These are phyloP conservation scores for Erigeron canadensis DNA, from an alignment of 129 eudicot species.

Conservation along the genomic window DNA sequence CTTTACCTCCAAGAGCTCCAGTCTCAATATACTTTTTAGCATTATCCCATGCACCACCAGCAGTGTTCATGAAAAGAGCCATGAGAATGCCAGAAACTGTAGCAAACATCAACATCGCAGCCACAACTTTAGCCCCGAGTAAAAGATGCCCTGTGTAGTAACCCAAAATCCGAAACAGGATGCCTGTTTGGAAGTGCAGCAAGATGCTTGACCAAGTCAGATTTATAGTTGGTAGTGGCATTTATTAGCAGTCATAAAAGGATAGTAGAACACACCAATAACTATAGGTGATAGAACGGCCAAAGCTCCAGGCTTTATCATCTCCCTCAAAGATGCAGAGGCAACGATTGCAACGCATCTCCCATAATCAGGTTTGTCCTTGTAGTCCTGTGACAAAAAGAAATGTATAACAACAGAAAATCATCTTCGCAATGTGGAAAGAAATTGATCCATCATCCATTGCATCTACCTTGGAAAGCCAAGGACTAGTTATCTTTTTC, in stretches of 20 bases:
- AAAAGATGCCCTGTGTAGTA: slow-evolving; percentile 87
- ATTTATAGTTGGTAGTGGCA: slow-evolving; percentile 3
- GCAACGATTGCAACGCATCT: slow-evolving; percentile 97
- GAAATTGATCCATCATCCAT: background rate
- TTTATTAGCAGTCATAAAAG: background rate
- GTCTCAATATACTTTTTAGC: slow-evolving; percentile 98
- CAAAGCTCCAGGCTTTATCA: slow-evolving; percentile 98
- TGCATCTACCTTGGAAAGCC: background rate
- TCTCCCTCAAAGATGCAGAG: slow-evolving; percentile 96
- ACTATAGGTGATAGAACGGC: slow-evolving; percentile 84
- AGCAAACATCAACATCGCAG: slow-evolving; percentile 94
- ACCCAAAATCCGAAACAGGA: slow-evolving; percentile 84
- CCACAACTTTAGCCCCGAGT: slow-evolving; percentile 97
- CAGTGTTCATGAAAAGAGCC: slow-evolving; percentile 96
- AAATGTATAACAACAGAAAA: background rate
- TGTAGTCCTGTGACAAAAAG: slow-evolving; percentile 59
- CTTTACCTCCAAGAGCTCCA: slow-evolving; percentile 98
- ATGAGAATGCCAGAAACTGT: slow-evolving; percentile 95
- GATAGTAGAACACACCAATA: slow-evolving; percentile 49
- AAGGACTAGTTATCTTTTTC: background rate
- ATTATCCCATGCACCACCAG: slow-evolving; percentile 99
- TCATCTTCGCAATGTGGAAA: background rate
- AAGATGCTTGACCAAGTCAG: background rate
- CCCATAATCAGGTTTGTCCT: slow-evolving; percentile 95
- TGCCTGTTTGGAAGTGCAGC: slow-evolving; percentile 43